Conservation (phyloP, 2,329 filamentous ascomycete species). For the Exophiala sp. region DNA sequence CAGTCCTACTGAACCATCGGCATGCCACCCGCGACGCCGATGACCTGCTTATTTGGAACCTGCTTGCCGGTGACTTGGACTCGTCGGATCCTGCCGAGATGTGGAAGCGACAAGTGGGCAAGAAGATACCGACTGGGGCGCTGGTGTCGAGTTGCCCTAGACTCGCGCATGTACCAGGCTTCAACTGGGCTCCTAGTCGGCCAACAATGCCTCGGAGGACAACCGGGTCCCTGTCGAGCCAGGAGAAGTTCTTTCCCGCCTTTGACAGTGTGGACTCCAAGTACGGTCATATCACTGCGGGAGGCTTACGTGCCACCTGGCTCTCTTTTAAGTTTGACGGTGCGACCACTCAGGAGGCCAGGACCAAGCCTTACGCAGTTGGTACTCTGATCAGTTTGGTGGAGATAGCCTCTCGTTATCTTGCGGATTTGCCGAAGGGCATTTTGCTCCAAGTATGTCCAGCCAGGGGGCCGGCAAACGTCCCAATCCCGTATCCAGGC, state of each 20-base stretch:
- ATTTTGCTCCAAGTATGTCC: conserved; percentile 1
- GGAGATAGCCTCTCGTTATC: neutral
- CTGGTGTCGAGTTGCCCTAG: conserved; percentile 10
- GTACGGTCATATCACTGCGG: neutral
- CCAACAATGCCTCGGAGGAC: conserved; percentile 5
- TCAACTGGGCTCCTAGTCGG: conserved; percentile 5
- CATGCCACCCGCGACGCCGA: conserved; percentile 27
- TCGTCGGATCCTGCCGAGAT: conserved; percentile 8
- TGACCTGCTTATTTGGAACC: conserved; percentile 26
- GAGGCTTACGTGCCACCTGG: conserved; percentile 9
- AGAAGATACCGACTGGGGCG: conserved; percentile 9
- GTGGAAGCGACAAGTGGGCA: conserved; percentile 14
- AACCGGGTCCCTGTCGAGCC: neutral
- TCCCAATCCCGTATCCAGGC: conserved; percentile 3
- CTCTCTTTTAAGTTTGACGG: neutral
- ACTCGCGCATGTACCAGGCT: neutral
- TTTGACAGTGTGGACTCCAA: neutral
- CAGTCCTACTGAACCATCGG: conserved; percentile 26
- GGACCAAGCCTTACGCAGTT: neutral
- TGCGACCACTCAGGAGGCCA: neutral
- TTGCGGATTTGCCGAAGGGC: neutral
- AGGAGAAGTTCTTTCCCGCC: neutral
- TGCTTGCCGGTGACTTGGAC: conserved; percentile 15
- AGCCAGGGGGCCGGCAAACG: neutral
- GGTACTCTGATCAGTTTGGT: neutral